Conservation (phyloP, 2,329 filamentous ascomycete genomes). For the Celoporthe dispersa region DNA sequence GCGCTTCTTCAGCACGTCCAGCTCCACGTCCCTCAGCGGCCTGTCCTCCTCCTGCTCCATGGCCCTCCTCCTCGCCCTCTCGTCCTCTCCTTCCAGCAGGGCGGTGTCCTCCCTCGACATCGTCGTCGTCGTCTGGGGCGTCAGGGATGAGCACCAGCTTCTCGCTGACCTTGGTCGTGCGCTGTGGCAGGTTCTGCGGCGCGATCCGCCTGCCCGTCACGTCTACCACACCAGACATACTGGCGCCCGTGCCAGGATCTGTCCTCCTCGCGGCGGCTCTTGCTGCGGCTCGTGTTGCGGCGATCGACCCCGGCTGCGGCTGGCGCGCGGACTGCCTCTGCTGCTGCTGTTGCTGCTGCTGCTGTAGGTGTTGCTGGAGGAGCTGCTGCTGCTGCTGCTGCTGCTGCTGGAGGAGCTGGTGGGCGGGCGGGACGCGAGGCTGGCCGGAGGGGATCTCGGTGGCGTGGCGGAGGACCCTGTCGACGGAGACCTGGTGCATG, state of each 20-base stretch:
- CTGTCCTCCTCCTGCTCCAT: slow-evolving; percentile 61
- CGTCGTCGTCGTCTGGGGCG: slow-evolving; percentile 63
- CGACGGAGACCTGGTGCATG: slow-evolving; percentile 84
- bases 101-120: slow-evolving; percentile 49
- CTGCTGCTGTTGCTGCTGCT: neutral
- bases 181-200: slow-evolving; percentile 70
- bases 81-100: slow-evolving; percentile 60
- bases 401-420: slow-evolving; percentile 8
- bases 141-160: slow-evolving; percentile 96
- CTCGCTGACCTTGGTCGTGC: slow-evolving; percentile 93
- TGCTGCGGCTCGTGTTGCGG: slow-evolving; percentile 23
- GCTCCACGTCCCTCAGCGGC: slow-evolving; percentile 70
- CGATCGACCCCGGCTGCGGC: slow-evolving; percentile 27
- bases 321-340: slow-evolving; percentile 15
- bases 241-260: slow-evolving; percentile 32
- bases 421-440: slow-evolving; percentile 70
- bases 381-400: slow-evolving; percentile 7
- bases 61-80: slow-evolving; percentile 50
- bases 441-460: slow-evolving; percentile 96
- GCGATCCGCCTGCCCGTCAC: slow-evolving; percentile 48
- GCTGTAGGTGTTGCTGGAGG: slow-evolving; percentile 10
- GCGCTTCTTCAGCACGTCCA: slow-evolving; percentile 65
- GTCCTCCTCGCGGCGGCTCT: slow-evolving; percentile 27
- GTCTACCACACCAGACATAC: slow-evolving; percentile 15
- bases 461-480: slow-evolving; percentile 92